These are phyloP conservation scores for Ulota crispa DNA, from an alignment of 225 moss, liverwort and hornwort species.

Conservation along the genomic window DNA sequence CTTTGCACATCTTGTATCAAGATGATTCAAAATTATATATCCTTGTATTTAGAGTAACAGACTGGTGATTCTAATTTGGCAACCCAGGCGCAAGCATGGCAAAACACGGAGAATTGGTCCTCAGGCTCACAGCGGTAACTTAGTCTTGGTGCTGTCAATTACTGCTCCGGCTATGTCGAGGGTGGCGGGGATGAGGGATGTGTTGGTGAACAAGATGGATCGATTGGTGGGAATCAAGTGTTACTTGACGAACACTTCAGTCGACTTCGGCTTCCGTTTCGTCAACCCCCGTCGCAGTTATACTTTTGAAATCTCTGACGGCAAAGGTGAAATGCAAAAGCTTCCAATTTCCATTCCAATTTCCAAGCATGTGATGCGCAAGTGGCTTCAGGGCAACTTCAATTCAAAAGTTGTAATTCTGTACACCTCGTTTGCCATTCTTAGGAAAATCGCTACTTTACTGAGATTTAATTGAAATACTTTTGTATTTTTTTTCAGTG, in stretches of 20 bases:
- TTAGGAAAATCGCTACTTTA: not conserved
- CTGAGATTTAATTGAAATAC: not conserved
- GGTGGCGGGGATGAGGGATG: not conserved
- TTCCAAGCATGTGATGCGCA: not conserved
- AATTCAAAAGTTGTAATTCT: not conserved
- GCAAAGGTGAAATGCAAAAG: accelerated
- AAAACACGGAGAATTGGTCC: not conserved
- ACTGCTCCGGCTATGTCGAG: accelerated
- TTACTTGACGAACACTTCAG: not conserved
- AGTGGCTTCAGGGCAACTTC: not conserved
- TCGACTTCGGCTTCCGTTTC: not conserved
- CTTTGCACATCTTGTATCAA: not conserved
- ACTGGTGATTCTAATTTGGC: not conserved
- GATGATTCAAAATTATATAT: not conserved
- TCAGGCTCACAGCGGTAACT: accelerated
- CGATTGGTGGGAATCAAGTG: not conserved
- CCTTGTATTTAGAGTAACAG: not conserved
- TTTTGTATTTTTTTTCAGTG: not conserved
- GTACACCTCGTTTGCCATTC: not conserved
- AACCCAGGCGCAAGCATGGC: not conserved
- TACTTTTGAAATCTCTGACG: not conserved
- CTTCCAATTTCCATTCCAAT: not conserved
- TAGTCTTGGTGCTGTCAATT: not conserved
- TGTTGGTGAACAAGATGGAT: not conserved
- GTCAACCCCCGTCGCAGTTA: accelerated